These are phyloP conservation scores for Aegilops tauschii DNA, from an alignment of 176 grass and related monocot genomes.

Conservation along the genomic window DNA sequence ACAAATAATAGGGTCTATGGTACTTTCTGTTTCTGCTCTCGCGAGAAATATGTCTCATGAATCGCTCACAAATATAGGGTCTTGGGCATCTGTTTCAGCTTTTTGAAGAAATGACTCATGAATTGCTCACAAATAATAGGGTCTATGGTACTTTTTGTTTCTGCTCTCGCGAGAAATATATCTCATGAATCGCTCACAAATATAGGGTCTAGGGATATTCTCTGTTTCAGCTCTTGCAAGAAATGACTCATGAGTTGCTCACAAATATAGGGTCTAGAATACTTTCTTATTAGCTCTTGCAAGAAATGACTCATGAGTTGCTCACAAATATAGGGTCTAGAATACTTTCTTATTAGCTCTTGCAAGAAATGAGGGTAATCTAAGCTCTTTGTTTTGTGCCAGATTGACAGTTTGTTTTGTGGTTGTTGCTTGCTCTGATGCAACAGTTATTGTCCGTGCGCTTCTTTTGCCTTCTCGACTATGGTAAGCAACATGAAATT, in stretches of 20 bases:
- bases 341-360: conserved; percentile 14
- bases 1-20: background rate
- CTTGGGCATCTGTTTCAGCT: conserved; percentile 11
- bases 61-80: background rate
- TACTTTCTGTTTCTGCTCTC: conserved; percentile 12
- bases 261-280: too few species aligned
- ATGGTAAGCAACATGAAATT: conserved; percentile 55
- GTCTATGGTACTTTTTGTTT: background rate
- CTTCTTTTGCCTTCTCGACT: conserved; percentile 88
- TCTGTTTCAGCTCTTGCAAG: too few species aligned
- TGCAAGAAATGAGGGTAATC: background rate
- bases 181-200: too few species aligned
- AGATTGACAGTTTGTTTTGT: conserved; percentile 82
- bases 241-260: too few species aligned
- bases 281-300: too few species aligned
- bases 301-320: background rate
- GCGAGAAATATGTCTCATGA: background rate
- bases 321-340: too few species aligned
- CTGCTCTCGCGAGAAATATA: background rate
- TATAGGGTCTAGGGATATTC: background rate
- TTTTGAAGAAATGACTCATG: background rate
- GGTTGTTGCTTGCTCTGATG: conserved; percentile 88
- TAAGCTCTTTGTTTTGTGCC: conserved; percentile 22
- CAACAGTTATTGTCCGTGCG: conserved; percentile 70
- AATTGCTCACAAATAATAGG: too few species aligned